Conservation (phyloP, 805 yeast species). For the Metschnikowia kofuensis region DNA sequence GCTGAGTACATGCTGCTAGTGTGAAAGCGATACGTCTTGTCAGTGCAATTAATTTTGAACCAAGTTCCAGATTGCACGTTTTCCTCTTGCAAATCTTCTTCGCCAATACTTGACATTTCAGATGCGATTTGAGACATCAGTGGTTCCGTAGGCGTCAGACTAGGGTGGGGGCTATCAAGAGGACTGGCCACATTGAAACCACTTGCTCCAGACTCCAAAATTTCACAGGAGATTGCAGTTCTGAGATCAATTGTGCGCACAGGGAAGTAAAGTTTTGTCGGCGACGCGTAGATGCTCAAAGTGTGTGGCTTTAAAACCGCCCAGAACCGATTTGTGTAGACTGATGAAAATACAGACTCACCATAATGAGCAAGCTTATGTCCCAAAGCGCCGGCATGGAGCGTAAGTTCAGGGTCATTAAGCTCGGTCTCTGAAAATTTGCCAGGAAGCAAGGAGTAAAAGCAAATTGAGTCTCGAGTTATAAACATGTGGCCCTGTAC, state of each 20-base stretch:
- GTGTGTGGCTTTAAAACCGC: constrained; percentile 70
- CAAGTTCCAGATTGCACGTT: constrained; percentile 36
- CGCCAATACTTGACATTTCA: constrained; percentile 15
- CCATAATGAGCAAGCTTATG: constrained; percentile 38
- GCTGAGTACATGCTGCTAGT: constrained; percentile 77
- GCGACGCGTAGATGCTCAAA: constrained; percentile 61
- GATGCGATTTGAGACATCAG: constrained; percentile 6
- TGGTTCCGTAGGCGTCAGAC: constrained; percentile 4
- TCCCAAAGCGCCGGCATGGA: constrained; percentile 39
- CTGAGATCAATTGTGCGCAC: constrained; percentile 68
- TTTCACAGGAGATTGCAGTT: constrained; percentile 58
- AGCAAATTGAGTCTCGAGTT: constrained; percentile 61
- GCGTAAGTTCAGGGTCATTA: constrained; percentile 13
- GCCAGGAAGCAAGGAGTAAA: constrained; percentile 73
- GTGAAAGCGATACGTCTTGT: constrained; percentile 58
- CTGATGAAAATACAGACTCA: constrained; percentile 32
- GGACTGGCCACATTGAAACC: not conserved
- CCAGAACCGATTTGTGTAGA: constrained; percentile 63
- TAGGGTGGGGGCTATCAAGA: not conserved
- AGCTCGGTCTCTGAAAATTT: constrained; percentile 13
- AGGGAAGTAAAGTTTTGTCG: constrained; percentile 87
- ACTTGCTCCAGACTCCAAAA: constrained; percentile 24
- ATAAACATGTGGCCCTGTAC: constrained; percentile 83
- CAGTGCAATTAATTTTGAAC: constrained; percentile 59
- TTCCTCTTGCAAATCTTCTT: constrained; percentile 25